Evolutionary conservation across 192 early-diverging fungal genomes (phyloP), one percentile per base, ranked within the genome.

Genomic region (Coemansia sp.): DNA sequence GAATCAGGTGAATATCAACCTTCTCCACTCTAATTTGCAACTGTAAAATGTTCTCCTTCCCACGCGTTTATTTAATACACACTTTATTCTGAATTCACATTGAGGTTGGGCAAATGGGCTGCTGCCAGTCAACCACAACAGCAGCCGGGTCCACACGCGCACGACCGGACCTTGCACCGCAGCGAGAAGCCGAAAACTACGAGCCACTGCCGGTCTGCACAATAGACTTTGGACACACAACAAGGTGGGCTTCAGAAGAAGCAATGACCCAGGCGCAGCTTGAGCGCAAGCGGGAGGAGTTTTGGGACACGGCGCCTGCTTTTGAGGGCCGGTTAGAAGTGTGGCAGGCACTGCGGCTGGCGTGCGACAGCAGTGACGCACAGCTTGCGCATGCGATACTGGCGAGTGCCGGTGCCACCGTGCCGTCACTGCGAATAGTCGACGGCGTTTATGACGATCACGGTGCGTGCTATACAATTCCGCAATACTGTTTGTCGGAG

Each of bases 381-480:
- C 72, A 71, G 57, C 68, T 87, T 26, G 85, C 91, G 19, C 82
- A 72, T 38, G 84, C 83, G 1, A 88, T 93, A 26, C 50, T 93
- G 19, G 88, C 90, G 26, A 83, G 87, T 42, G 87, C 79, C 31
- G 83, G 86, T 26, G 82, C 93, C 17, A 84, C 72, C 5, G 75
- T 90, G 37, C 91, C 91, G 3, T 91, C 89, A 2, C 90, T 90
- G 1, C 83, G 84, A 10, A 71, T 88, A 11, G 55, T 68, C 1
- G 90, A 93, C 65, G 91, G 91, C n/a, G 91, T 84, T 20, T 93
- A 90, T 65, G 91, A 93, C 68, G 89, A 89, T 64, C 84, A 83
- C 6, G 91, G 91, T 0, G 88, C 87, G 55, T 64, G 81, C 21
- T 93, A 93, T 70, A 64, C 70, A 2, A 83, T 93, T 34, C 90